Conservation (phyloP, 208 protist species). For the Borovskyia barvae region DNA sequence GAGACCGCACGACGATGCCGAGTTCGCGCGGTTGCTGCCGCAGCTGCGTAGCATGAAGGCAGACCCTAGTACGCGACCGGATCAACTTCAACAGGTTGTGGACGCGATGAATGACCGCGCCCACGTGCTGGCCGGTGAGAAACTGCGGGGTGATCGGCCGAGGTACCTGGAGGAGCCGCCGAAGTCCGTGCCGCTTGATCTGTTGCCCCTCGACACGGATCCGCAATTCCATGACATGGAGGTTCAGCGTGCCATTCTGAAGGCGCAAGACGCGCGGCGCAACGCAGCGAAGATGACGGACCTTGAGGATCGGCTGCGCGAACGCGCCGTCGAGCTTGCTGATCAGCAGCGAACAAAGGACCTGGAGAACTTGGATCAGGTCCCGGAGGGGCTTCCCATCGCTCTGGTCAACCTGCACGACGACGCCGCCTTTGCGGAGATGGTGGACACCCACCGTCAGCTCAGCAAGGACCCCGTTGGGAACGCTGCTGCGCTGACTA, state of each 20-base stretch:
- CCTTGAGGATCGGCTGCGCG: slow-evolving; percentile 57
- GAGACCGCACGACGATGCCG: slow-evolving; percentile 48
- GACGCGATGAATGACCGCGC: slow-evolving; percentile 63
- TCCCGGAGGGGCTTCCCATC: slow-evolving; percentile 61
- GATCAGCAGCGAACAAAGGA: slow-evolving; percentile 58
- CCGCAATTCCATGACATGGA: slow-evolving; percentile 56
- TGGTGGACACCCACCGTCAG: slow-evolving; percentile 56
- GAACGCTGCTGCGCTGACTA: slow-evolving; percentile 37
- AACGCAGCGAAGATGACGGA: slow-evolving; percentile 69
- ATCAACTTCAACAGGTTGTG: slow-evolving; percentile 36
- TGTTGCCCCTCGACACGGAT: slow-evolving; percentile 69
- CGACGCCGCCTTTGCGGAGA: slow-evolving; percentile 47
- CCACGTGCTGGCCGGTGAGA: slow-evolving; percentile 58
- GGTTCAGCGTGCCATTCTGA: slow-evolving; percentile 56
- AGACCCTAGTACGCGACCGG: slow-evolving; percentile 27
- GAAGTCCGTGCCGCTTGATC: slow-evolving; percentile 56
- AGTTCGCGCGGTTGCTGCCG: slow-evolving; percentile 46
- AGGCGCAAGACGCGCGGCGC: slow-evolving; percentile 53
- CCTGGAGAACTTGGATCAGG: slow-evolving; percentile 48
- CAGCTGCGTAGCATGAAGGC: slow-evolving; percentile 55
- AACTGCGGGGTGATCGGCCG: slow-evolving; percentile 48
- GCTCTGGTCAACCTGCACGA: slow-evolving; percentile 48
- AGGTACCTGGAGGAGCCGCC: slow-evolving; percentile 52
- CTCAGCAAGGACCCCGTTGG: slow-evolving; percentile 38
- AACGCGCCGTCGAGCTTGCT: slow-evolving; percentile 63